Base-by-base conservation (phyloP, 2,329 filamentous ascomycete species). In the Cytospora schulzeri region DNA sequence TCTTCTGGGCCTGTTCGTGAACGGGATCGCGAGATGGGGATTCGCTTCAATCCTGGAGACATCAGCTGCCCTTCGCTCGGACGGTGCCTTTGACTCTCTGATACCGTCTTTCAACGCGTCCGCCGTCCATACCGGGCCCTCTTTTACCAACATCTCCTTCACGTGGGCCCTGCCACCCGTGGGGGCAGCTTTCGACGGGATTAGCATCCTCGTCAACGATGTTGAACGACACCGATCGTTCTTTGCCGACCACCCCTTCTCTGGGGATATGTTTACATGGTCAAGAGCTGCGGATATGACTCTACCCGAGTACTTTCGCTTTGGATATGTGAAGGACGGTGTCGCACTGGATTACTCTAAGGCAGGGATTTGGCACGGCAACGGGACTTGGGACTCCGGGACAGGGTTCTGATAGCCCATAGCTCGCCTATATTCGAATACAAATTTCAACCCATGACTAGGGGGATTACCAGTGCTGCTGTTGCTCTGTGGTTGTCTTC, bases 11-110 rank as follows among this genome's bases (percentile, higher is more conserved):
- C 83, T 98, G 0, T 98, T 97, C 76, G 88, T 97, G 78, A 97
- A 97, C 74, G 94, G 95, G 59, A 88, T 95, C 65, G 93, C 93
- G 4, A 85, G 94, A 48, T 98, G 95, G 95, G 93, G 93, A 0
- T 98, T 96, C 74, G 93, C 92, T 67, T 84, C 90, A 1, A 87
- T 98, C 53, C 84, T 98, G 19, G 89, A 99, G 76, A 98, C 95
- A 0, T 86, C 91, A 0, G 83, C 77, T 0, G 87, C 88, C 0
- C 78, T 98, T 26, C 87, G 88, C 7, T 41, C 48, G 17, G 58
- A 60, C 22, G 58, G 58, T 6, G 58, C 50, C 19, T 60, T 60
- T 31, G 58, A 29, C 33, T 60, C 58, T 3, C 22, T 60, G 33
- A 54, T 35, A 45, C 58, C 58, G 22, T 54, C 58, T 8, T 22